Evolutionary conservation across 805 yeast species (phyloP), one percentile per base, ranked within the genome.

Genomic region (Isabelozyma pseudorhagii): DNA sequence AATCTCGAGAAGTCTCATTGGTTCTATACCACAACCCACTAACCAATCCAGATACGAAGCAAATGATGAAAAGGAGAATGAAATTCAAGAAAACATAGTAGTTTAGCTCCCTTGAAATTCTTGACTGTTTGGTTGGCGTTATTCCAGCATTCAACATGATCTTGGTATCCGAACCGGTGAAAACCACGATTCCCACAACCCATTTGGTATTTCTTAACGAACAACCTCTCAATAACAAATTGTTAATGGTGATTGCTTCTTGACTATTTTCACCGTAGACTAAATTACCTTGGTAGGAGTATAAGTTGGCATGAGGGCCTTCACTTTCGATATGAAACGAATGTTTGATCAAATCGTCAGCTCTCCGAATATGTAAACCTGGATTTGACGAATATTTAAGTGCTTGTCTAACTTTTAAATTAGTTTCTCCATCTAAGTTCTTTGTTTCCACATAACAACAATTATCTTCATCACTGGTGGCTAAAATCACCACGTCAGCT

Each of bases 61-160:
- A 87, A 39, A 88, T 63, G 28, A 82, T 53, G 61, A 88, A 88
- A 51, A 88, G 69, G 15, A 87, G 60, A 3, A 74, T 57, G 61
- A 88, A 88, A 66, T 88, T 87, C 59, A 86, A 65, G 25, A 84
- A 56, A 46, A 88, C 93, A 25, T 87, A 81, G 61, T 78, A 79
- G 59, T 88, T 88, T 59, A 88, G 72, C 57, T 87, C 93, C 53
- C 84, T 73, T 3, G 93, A 78, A 11, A 88, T 85, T 64, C 89
- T 78, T 0, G 93, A 86, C 55, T 77, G 81, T 59, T 88, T 88
- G 5, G 92, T 79, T 43, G 94, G 94, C 1, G 94, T 88, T 15
- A 79, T 72, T 62, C 94, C 94, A 2, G 93, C 77, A 65, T 88
- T 88, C 53, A 87, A 69, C 90, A 87, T 87, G 60, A 87, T 87